Evolutionary conservation across 805 yeast genomes (phyloP).

Genomic region (Torulaspora microellipsoides): DNA sequence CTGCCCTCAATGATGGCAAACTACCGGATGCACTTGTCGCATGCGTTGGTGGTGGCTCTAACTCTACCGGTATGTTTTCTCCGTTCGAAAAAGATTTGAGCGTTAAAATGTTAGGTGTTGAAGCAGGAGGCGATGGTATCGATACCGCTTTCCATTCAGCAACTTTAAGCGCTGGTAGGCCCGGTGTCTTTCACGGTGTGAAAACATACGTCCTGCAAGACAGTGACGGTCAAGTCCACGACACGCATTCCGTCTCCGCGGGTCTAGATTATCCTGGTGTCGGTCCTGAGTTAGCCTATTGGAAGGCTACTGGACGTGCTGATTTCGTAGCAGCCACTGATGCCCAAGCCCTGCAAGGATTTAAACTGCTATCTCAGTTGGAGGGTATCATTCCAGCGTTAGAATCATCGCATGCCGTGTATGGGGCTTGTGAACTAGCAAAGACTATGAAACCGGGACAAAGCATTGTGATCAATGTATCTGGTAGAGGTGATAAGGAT

Average conservation of each 20-base stretch:
- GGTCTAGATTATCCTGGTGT: slow-evolving; percentile 99
- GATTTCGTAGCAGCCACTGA: slow-evolving; percentile 88
- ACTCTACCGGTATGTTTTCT: slow-evolving; percentile 91
- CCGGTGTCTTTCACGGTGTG: slow-evolving; percentile 98
- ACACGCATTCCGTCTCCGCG: slow-evolving; percentile 97
- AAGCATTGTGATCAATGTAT: slow-evolving; percentile 79
- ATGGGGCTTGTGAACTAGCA: slow-evolving; percentile 86
- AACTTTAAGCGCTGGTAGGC: slow-evolving; percentile 87
- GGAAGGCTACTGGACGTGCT: slow-evolving; percentile 94
- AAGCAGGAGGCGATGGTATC: slow-evolving; percentile 98
- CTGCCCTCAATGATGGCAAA: slow-evolving; percentile 68
- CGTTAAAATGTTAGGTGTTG: slow-evolving; percentile 87
- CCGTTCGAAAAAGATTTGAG: slow-evolving; percentile 80
- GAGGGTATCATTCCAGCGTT: slow-evolving; percentile 99
- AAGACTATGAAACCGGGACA: slow-evolving; percentile 74
- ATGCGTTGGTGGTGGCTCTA: slow-evolving; percentile 99
- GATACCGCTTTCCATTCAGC: slow-evolving; percentile 90
- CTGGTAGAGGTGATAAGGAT: slow-evolving; percentile 99
- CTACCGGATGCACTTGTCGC: slow-evolving; percentile 95
- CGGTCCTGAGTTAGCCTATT: slow-evolving; percentile 94
- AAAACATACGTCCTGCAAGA: slow-evolving; percentile 90
- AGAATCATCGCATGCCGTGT: slow-evolving; percentile 95
- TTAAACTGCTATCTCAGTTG: slow-evolving; percentile 78
- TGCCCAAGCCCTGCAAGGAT: slow-evolving; percentile 91
- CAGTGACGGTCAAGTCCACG: slow-evolving; percentile 91